A percentile compares a stretch with the other conserved stretches of the same genome.
Conservation (phyloP, 2,329 filamentous ascomycete species). For the Aureobasidium sp. region DNA sequence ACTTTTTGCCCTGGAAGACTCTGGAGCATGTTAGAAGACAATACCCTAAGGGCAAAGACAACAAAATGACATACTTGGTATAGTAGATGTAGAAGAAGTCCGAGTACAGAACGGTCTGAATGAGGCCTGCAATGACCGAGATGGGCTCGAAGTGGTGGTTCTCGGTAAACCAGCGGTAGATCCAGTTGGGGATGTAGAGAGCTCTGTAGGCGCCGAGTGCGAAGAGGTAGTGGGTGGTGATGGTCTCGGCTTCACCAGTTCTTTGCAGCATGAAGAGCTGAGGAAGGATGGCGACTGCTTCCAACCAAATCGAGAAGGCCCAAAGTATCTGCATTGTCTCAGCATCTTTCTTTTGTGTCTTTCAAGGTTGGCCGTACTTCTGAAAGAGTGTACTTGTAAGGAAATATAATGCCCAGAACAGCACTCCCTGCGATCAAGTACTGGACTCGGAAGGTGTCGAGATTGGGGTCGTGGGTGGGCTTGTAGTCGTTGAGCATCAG, state of each 20-base stretch:
- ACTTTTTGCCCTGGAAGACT: slow-evolving; percentile 48
- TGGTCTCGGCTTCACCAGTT: slow-evolving; percentile 97
- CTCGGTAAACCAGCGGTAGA: slow-evolving; percentile 81
- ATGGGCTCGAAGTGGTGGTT: slow-evolving; percentile 79
- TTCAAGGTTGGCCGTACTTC: slow-evolving; percentile 37
- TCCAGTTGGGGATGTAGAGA: slow-evolving; percentile 98
- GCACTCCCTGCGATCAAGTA: slow-evolving; percentile 81
- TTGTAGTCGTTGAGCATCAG: slow-evolving; percentile 97
- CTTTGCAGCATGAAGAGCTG: slow-evolving; percentile 98
- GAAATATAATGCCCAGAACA: slow-evolving; percentile 72
- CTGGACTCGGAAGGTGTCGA: slow-evolving; percentile 95
- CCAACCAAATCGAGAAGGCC: slow-evolving; percentile 98
- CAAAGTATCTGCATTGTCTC: slow-evolving; percentile 59
- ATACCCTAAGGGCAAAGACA: slow-evolving; percentile 17
- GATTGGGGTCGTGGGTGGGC: slow-evolving; percentile 91
- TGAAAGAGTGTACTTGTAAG: slow-evolving; percentile 71
- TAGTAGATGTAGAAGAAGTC: slow-evolving; percentile 99
- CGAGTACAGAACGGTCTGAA: slow-evolving; percentile 93
- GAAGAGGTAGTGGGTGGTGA: slow-evolving; percentile 96
- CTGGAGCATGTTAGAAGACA: slow-evolving; percentile 24
- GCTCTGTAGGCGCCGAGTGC: slow-evolving; percentile 86
- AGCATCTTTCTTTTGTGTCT: background rate
- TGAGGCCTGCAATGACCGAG: slow-evolving; percentile 76
- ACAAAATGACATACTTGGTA: slow-evolving; percentile 59
- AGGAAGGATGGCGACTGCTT: slow-evolving; percentile 90